Base-by-base conservation (phyloP, 2,329 filamentous ascomycete genomes). In the Xylariaceae sp. region DNA sequence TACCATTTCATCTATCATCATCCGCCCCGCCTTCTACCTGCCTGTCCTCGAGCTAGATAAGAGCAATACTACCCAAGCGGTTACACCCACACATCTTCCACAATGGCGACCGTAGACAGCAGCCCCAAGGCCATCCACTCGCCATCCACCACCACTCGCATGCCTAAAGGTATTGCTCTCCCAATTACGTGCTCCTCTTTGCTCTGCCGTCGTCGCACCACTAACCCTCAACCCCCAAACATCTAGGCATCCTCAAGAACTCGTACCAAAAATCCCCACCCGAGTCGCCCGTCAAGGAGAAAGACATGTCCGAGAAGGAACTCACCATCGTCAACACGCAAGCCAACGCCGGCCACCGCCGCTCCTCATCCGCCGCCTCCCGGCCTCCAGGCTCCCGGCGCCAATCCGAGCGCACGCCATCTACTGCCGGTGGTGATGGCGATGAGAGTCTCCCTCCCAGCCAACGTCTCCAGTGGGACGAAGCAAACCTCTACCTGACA, bases 401-500 rank as follows among this genome's bases (percentile, higher is more conserved):
- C 40, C 85, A 84, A 54, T 91, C 86, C 1, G 69, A 67, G 48
- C 69, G 69, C 50, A 68, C 72, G 48, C 65, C 69, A 39, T 71
- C 72, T 45, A 67, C 74, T 50, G 65, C 60, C 48, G 67, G 63
- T 42, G 70, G 73, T 19, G 67, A 72, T 37, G 67, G 63, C 42
- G 70, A 73, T 19, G 67, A 72, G 37, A 73, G 77, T 34, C 66
- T 73, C 16, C 77, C 82, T 39, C 76, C 74, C 46, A 83, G 79
- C 47, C 85, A 87, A 52, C 84, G 90, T 52, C 76, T 98, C 56
- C 95, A 96, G 72, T 98, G 93, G 93, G 93, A 98, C 67, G 93
- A 98, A 73, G 93, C 88, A 37, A 98, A 98, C 64, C 79, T 98
- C 23, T 98, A 96, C 70, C 79, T 98, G 42, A 93, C 93, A 6